Evolutionary conservation across 768 basidiomycete genomes (phyloP), one percentile per base, ranked within the genome.

Genomic region (Suillus brevipes): DNA sequence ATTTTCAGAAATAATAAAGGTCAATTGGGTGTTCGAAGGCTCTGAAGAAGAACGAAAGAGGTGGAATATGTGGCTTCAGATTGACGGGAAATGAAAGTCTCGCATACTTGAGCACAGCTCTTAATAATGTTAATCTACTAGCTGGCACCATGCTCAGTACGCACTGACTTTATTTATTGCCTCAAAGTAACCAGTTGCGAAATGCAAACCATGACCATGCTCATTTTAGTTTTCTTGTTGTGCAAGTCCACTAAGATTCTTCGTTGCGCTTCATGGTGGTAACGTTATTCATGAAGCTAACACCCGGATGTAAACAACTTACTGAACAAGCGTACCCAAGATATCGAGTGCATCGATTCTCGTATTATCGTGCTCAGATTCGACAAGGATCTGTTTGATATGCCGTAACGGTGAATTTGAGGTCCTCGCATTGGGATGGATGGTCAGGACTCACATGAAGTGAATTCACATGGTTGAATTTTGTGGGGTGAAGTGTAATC

Each of bases 61-160:
- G 63, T 98, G 95, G 95, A 84, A 82, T 59, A 91, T 90, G 87
- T 95, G 94, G 92, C 81, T 94, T 70, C 90, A 93, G 71, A 83
- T 92, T 31, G 87, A 89, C 67, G 89, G 89, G 40, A 89, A 88
- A 75, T 90, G 68, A 80, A 45, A 25, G 52, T 65, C 20, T 57
- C 16, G 25, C 23, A 12, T 53, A 18, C 34, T 25, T 34, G 9
- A 52, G 25, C 25, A n/a, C 36, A 18, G 20, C 5, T 60, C 36
- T 34, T 50, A 25, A 36, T 53, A 23, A 28, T 62, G 8, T 60
- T 53, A 23, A 28, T 62, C 14, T 60, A 36, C 34, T 36, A 8
- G 61, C 13, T 62, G 4, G 28, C n/a, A n/a, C n/a, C n/a, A n/a
- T 34, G 50, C 23, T 47, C 43, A 23, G 12, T 28, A 5, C 38